Evolutionary conservation across 2,329 filamentous ascomycete species (phyloP), one percentile per base, ranked within the genome.

Genomic region (Penicillium sp.): DNA sequence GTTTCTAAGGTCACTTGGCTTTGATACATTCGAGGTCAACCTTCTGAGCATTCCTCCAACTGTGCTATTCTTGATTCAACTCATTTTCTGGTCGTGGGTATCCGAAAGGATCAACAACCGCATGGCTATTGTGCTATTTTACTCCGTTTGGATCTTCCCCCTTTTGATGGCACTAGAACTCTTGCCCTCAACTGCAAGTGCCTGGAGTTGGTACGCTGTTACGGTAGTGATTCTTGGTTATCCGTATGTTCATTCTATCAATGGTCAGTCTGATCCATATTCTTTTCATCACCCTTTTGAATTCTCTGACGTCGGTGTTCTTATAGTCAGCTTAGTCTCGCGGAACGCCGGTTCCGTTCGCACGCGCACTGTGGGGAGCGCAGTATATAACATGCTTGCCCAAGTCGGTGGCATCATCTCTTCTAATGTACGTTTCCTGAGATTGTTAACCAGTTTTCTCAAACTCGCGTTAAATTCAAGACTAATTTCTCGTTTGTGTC

Each of bases 41-140:
- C 41, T 87, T 53, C 77, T 87, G n/a, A 81, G 82, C 2, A 84
- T 86, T 7, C 82, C 81, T 0, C 78, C 79, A 0, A 78, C 77
- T 4, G 74, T 73, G 1, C 65, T 83, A 0, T 80, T 81, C 65
- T 81, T 84, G 58, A 60, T 82, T 40, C 79, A 80, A 34, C 78
- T 84, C 69, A 60, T 83, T 16, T 68, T 70, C 0, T 72, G 80
- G 42, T 78, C 81, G 0, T 80, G 73, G 65, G 74, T 78, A 42
- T 79, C 77, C 32, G 79, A 82, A 43, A 72, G 76, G 58, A 78
- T 81, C 56, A 78, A 81, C 58, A 78, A 83, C 64, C 72, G 79
- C 7, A 71, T 79, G 0, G 75, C 80, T 56, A 76, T 81, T 48
- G 79, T 77, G 39, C 63, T 81, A 0, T 64, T 81, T 26, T 77